phyloP scores from a whole-genome alignment of 768 basidiomycete genomes.

The Galerina sulciceps region DNA sequence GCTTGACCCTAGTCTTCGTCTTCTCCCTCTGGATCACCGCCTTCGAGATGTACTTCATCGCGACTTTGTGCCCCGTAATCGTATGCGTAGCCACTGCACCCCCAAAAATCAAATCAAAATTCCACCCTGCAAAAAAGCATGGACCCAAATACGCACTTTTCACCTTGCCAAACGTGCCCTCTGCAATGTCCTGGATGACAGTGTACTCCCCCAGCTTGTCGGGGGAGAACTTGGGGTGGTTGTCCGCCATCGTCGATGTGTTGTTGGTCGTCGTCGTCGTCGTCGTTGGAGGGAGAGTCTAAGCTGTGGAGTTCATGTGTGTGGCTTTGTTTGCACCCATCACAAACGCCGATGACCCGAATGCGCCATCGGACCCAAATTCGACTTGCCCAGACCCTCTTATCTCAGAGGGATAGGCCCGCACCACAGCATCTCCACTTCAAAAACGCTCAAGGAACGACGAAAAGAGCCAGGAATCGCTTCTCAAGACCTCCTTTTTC shows the following conservation, averaged over 20 bases:
- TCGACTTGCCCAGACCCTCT: not conserved
- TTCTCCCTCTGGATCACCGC: slow-evolving; percentile 90
- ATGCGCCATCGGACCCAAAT: not conserved
- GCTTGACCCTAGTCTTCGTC: slow-evolving; percentile 89
- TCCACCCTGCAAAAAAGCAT: slow-evolving; percentile 11
- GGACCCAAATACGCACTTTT: slow-evolving; percentile 72
- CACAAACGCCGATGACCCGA: not conserved
- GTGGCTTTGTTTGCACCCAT: not conserved
- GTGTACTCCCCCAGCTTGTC: slow-evolving; percentile 91
- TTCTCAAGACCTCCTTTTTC: too few species aligned
- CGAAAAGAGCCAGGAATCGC: too few species aligned
- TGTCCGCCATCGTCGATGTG: slow-evolving; percentile 32
- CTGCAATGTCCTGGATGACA: slow-evolving; percentile 86
- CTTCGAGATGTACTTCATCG: slow-evolving; percentile 97
- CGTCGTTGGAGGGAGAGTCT: not conserved
- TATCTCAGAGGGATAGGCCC: too few species aligned
- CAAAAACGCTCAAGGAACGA: too few species aligned
- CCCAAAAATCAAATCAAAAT: slow-evolving; percentile 14
- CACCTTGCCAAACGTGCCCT: slow-evolving; percentile 98
- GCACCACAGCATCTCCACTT: too few species aligned
- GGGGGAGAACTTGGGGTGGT: slow-evolving; percentile 47
- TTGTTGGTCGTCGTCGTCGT: not conserved
- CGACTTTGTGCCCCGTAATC: slow-evolving; percentile 93
- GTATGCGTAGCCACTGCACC: slow-evolving; percentile 87
- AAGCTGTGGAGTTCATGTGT: not conserved